These are phyloP conservation scores for Eucalyptus polybractea DNA, from an alignment of 345 rosid species.

Conservation along the genomic window DNA sequence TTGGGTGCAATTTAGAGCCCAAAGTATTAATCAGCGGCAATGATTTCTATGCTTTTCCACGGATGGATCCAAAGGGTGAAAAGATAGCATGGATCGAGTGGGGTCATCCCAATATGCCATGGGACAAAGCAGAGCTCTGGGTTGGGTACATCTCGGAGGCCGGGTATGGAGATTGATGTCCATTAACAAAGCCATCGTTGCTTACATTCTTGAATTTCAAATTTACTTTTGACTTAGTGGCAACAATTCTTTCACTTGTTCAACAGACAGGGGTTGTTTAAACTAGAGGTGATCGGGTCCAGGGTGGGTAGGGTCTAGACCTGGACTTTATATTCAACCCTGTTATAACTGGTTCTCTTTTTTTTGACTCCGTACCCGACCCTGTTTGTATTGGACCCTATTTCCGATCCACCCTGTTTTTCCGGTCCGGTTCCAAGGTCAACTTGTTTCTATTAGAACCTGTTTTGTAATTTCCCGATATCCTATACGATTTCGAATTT, in stretches of 20 bases:
- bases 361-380: too few relatives aligned
- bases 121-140: constrained; percentile 95
- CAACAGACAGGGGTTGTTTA: background rate
- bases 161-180: constrained; percentile 36
- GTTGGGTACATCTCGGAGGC: constrained; percentile 72
- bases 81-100: constrained; percentile 88
- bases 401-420: too few relatives aligned
- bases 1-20: constrained; percentile 38
- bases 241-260: background rate
- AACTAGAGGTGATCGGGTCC: too few relatives aligned
- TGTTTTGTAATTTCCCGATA: too few relatives aligned
- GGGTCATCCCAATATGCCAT: constrained; percentile 91
- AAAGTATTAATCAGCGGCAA: constrained; percentile 56
- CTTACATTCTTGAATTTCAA: background rate
- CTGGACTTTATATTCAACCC: fast-evolving
- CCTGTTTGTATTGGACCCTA: too few relatives aligned
- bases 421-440: too few relatives aligned
- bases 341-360: too few relatives aligned
- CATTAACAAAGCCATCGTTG: background rate
- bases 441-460: too few relatives aligned
- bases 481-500: too few relatives aligned
- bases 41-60: constrained; percentile 98
- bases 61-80: constrained; percentile 57
- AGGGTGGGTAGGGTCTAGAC: too few relatives aligned
- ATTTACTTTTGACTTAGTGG: background rate